These are phyloP conservation scores for Grammothele lineata DNA, from an alignment of 768 basidiomycete species.

Conservation along the genomic window DNA sequence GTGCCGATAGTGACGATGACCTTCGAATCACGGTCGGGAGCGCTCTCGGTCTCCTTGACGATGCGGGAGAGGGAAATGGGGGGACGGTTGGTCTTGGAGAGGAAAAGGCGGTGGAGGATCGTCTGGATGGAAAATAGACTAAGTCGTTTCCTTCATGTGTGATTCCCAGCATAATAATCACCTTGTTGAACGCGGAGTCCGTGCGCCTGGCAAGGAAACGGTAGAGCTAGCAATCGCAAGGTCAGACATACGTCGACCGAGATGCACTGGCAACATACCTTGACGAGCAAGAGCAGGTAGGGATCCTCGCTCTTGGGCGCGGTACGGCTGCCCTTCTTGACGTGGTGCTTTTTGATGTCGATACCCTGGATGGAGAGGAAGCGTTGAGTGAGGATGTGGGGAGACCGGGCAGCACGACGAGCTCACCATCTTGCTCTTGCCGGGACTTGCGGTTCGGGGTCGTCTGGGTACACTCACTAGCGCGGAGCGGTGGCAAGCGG, in stretches of 20 bases:
- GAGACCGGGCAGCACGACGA: conserved; percentile 34
- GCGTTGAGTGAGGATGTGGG: conserved; percentile 4
- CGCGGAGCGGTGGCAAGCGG: conserved; percentile 19
- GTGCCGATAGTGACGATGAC: conserved; percentile 87
- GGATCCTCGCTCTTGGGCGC: conserved; percentile 99
- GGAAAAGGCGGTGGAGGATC: conserved; percentile 94
- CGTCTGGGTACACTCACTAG: conserved; percentile 29
- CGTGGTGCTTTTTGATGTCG: conserved; percentile 94
- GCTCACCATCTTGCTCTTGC: conserved; percentile 76
- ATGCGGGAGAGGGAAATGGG: conserved; percentile 95
- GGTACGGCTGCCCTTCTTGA: conserved; percentile 93
- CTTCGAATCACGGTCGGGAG: conserved; percentile 69
- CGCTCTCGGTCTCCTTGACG: conserved; percentile 69
- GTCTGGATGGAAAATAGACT: conserved; percentile 41
- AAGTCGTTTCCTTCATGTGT: background rate
- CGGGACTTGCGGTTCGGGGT: conserved; percentile 44
- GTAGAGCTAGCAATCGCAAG: conserved; percentile 65
- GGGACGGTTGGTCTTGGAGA: conserved; percentile 95
- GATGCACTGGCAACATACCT: conserved; percentile 49
- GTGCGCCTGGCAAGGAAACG: conserved; percentile 98
- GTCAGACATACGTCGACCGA: background rate
- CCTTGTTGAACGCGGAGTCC: conserved; percentile 95
- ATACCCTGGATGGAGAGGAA: conserved; percentile 63
- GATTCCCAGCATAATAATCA: conserved; percentile 27
- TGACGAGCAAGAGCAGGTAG: conserved; percentile 96